Evolutionary conservation across 1,284 basidiomycete genomes (phyloP), one percentile per base, ranked within the genome.

Genomic region (Ganoderma sp.): DNA sequence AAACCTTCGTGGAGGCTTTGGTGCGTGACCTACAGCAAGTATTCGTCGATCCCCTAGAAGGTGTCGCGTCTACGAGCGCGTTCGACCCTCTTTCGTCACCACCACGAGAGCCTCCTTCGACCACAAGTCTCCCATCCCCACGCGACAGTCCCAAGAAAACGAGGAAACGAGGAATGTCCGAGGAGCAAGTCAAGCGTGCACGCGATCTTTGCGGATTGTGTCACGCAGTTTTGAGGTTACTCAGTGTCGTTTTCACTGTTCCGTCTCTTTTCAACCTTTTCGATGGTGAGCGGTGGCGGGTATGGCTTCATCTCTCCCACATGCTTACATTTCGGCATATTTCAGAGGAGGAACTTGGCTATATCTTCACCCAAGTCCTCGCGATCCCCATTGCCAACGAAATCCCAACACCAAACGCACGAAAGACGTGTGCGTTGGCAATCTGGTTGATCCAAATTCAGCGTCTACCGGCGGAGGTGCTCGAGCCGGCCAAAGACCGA

Each of bases 391-490:
- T 92, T 37, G 85, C 89, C 0, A 80, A 85, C 6, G 81, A 84
- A 41, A 78, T 94, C 0, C 92, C 92, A 1, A 93, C 92, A 4
- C 89, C 90, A 1, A 94, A 93, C 75, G 85, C 91, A 10, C 87
- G 93, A n/a, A 94, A 94, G 77, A 94, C 92, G 1, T 92, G 86
- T 68, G 91, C 90, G 2, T 78, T 94, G 34, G 84, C 89, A 0
- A 90, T 94, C 28, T 90, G 88, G 85, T 80, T 92, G 2, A 74
- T 94, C 17, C 91, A 92, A 74, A 81, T 80, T 1, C 90, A 92
- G 72, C 86, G 90, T 8, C 83, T 94, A 10, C 89, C 92, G 22
- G 78, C 81, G 32, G 78, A 82, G 0, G 84, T 93, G 17, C 81
- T 94, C 17, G 73, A 79, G 19, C 87, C 88, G 19, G 85, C 89